Evolutionary conservation across 192 early-diverging fungal species (phyloP), one percentile per base, ranked within the genome.

Genomic region (Umbelopsis sp.): DNA sequence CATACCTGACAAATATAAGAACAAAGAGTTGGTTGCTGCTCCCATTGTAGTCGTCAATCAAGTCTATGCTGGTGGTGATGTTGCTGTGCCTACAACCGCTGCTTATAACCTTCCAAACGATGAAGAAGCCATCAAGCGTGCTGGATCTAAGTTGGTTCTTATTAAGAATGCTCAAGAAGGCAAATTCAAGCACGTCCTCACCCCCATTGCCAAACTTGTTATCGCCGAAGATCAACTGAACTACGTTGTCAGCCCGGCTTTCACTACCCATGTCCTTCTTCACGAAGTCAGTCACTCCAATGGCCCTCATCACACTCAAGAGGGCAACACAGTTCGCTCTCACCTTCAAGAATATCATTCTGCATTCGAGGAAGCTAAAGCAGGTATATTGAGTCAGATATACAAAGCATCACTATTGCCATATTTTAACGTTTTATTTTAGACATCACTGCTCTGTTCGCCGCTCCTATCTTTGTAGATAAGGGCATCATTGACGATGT

Each of bases 81-180:
- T 87, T 22, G 84, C 86, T 65, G 71, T 89, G 46, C 90, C 91
- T 25, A 90, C 90, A 86, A 89, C 88, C 0, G 89, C 91, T 1
- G 91, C 91, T 18, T 92, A 89, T 71, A 92, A 92, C 55, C 73
- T 92, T 66, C 91, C 91, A 15, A 92, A 92, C 69, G 90, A 92
- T 64, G 90, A 92, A 80, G 85, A 83, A 8, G 88, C 89, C 23
- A 89, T 92, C 74, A 85, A 85, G 68, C 73, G 80, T 10, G 89
- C 75, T 0, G 91, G 91, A 1, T 89, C 87, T 48, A 90, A 90
- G 67, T 80, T 92, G 27, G 89, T 90, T 2, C 71, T 92, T 61
- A 92, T 92, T 67, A 90, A 89, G 80, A 92, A 91, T 70, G 90
- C 91, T 49, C 91, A 92, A 74, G 77, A 89, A 69, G 86, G 88